phyloP scores from a whole-genome alignment of 176 grass and related monocot genomes.

The Oryza longistaminata region DNA sequence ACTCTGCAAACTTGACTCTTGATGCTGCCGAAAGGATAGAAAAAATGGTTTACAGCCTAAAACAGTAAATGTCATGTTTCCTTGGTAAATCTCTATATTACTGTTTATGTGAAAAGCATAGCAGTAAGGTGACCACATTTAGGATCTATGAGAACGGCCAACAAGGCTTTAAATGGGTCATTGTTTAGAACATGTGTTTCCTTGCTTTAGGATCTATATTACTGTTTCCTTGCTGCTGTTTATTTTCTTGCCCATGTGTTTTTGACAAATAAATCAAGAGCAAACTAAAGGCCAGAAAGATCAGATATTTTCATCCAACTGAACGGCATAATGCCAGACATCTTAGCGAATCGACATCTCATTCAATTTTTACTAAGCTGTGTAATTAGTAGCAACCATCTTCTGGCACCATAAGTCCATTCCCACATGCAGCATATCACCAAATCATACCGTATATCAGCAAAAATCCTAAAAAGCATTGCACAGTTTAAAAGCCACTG shows the following conservation, averaged over 20 bases:
- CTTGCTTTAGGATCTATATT: no score
- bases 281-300: neutral
- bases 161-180: neutral
- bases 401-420: neutral
- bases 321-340: neutral
- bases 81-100: neutral
- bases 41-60: neutral
- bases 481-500: neutral
- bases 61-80: neutral
- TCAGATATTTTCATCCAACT: neutral
- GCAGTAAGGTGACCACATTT: neutral
- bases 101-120: neutral
- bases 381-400: neutral
- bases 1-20: neutral
- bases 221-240: no score
- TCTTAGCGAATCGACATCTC: neutral
- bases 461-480: neutral
- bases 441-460: neutral
- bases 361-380: neutral
- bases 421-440: neutral
- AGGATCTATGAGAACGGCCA: neutral
- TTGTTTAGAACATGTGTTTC: no score
- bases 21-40: neutral
- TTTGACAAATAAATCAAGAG: neutral
- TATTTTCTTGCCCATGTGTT: no score